Evolutionary conservation across 2,329 filamentous ascomycete genomes (phyloP).

Genomic region (Thielaviopsis musarum): DNA sequence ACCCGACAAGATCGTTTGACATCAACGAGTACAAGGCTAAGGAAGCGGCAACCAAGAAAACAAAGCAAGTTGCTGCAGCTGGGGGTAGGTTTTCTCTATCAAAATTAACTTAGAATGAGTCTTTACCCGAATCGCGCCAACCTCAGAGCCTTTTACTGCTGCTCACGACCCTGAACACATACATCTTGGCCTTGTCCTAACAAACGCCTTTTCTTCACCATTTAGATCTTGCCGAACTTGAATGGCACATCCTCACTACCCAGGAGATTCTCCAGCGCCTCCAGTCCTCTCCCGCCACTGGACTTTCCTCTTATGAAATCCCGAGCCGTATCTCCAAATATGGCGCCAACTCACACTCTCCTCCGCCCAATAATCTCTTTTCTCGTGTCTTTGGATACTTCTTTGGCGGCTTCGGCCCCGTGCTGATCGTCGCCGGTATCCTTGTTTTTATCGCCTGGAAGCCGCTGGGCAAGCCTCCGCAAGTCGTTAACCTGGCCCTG

Average conservation of each 20-base stretch:
- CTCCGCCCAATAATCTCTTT: conserved; percentile 43
- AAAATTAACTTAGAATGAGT: conserved; percentile 9
- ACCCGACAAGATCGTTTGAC: conserved; percentile 28
- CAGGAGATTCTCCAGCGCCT: conserved; percentile 44
- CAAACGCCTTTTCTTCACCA: not conserved
- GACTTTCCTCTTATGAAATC: conserved; percentile 43
- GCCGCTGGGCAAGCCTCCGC: conserved; percentile 54
- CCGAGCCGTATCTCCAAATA: conserved; percentile 38
- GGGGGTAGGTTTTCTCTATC: not conserved
- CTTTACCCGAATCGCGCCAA: not conserved
- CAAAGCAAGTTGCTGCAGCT: conserved; percentile 3
- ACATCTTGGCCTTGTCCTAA: not conserved
- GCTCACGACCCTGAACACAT: not conserved
- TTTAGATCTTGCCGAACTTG: conserved; percentile 41
- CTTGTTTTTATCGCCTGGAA: conserved; percentile 65
- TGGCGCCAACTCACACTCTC: conserved; percentile 50
- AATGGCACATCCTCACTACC: conserved; percentile 47
- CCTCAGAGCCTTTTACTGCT: not conserved
- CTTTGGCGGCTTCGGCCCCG: conserved; percentile 59
- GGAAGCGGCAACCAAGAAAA: conserved; percentile 18
- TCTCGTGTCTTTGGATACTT: conserved; percentile 42
- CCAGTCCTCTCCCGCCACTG: conserved; percentile 35
- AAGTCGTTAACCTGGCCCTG: conserved; percentile 51
- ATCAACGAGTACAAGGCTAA: conserved; percentile 37
- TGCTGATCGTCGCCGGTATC: conserved; percentile 50